Conservation (phyloP, 108 stramenopile genomes). For the Aurantiochytrium sp. region DNA sequence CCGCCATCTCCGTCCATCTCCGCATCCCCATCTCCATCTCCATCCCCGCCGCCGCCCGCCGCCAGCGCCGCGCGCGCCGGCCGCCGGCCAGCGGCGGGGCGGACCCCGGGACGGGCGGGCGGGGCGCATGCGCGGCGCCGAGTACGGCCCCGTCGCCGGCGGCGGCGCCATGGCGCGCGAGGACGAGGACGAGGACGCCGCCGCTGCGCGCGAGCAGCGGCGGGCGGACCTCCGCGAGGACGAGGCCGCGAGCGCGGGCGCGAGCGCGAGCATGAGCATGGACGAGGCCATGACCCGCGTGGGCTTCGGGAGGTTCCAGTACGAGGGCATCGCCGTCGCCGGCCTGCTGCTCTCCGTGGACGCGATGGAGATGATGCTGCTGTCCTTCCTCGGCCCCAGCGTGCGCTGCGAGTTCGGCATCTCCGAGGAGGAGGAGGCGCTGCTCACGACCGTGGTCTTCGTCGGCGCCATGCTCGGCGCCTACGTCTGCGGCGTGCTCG, state of each 20-base stretch:
- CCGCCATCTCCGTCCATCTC: not conserved
- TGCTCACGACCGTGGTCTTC: conserved; percentile 36
- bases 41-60: not conserved
- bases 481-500: not conserved
- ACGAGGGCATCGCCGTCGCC: not conserved
- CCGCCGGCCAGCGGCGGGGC: too few relatives aligned
- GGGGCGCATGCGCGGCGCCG: too few relatives aligned
- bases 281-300: not conserved
- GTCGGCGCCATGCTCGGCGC: conserved; percentile 25
- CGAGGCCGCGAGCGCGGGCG: too few relatives aligned
- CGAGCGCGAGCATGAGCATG: not conserved
- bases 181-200: too few relatives aligned
- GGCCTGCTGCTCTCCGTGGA: not conserved
- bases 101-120: too few relatives aligned
- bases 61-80: too few relatives aligned
- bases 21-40: not conserved
- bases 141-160: too few relatives aligned
- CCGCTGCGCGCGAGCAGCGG: too few relatives aligned
- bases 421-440: not conserved
- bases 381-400: conserved; percentile 33
- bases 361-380: conserved; percentile 35
- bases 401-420: conserved; percentile 3
- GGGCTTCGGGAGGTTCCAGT: not conserved
- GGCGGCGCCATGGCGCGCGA: too few relatives aligned
- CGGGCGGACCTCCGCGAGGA: too few relatives aligned